Conservation (phyloP, 176 grass and related monocot species). For the Oryza officinalis region DNA sequence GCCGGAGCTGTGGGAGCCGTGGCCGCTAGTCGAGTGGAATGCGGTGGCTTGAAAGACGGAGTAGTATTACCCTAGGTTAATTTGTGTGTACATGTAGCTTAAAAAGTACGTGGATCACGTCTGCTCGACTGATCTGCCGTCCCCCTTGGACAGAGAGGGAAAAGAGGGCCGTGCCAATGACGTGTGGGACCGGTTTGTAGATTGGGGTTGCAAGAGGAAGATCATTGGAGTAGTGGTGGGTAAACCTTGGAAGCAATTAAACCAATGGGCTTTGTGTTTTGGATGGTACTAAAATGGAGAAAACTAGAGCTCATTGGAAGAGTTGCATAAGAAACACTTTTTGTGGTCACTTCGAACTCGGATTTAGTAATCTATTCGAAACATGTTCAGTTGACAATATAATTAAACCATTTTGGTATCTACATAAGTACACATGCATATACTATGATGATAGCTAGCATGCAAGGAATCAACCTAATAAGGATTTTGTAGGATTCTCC, state of each 20-base stretch:
- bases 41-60: slow-evolving; percentile 45
- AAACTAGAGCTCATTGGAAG: background rate
- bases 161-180: slow-evolving; percentile 10
- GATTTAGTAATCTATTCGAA: background rate
- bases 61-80: slow-evolving; percentile 25
- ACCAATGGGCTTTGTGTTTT: background rate
- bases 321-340: background rate
- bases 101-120: slow-evolving; percentile 25
- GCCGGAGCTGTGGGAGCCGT: slow-evolving; percentile 75
- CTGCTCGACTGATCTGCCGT: slow-evolving; percentile 10
- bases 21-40: slow-evolving; percentile 72
- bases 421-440: background rate
- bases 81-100: slow-evolving; percentile 20
- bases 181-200: background rate
- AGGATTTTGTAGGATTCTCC: background rate
- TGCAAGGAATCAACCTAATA: background rate
- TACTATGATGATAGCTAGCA: background rate
- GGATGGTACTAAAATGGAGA: background rate
- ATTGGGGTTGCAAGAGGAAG: background rate
- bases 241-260: slow-evolving; percentile 10
- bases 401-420: background rate
- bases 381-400: background rate
- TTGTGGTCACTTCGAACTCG: background rate
- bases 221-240: background rate
- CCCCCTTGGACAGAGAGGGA: background rate